Evolutionary conservation across 768 basidiomycete genomes (phyloP).

Genomic region (Agaricus sinodeliciosus): DNA sequence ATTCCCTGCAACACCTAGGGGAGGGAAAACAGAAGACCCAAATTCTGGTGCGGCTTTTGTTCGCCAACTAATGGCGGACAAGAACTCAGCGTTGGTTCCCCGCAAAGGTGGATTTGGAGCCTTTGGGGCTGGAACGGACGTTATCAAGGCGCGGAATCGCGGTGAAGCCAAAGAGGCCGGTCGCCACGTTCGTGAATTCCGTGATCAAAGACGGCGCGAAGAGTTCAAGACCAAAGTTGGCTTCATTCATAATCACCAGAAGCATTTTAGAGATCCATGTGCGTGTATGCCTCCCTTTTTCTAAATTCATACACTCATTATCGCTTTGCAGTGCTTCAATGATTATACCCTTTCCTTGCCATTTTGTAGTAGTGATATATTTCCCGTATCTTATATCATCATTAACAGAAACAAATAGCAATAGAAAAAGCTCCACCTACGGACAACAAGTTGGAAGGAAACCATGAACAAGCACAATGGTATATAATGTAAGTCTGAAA

Average conservation of each 20-base stretch:
- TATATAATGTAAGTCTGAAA: slow-evolving; percentile 12
- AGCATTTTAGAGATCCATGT: slow-evolving; percentile 78
- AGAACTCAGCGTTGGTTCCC: slow-evolving; percentile 80
- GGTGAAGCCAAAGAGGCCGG: slow-evolving; percentile 94
- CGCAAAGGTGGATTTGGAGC: slow-evolving; percentile 83
- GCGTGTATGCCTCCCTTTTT: slow-evolving; percentile 25
- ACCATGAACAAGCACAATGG: slow-evolving; percentile 2
- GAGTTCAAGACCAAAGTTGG: slow-evolving; percentile 81
- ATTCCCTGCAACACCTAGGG: slow-evolving; percentile 40
- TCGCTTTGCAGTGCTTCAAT: slow-evolving; percentile 25
- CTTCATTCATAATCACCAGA: slow-evolving; percentile 79
- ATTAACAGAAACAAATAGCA: slow-evolving; percentile 8
- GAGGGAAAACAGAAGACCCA: slow-evolving; percentile 46
- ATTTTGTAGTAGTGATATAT: not conserved
- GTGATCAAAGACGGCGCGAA: slow-evolving; percentile 73
- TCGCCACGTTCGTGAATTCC: slow-evolving; percentile 75
- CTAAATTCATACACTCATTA: not conserved
- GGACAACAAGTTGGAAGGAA: slow-evolving; percentile 2
- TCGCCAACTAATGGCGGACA: slow-evolving; percentile 71
- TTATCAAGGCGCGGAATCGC: slow-evolving; percentile 86
- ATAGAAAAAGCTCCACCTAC: not conserved
- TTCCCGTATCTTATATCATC: slow-evolving; percentile 12
- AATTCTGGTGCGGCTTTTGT: slow-evolving; percentile 75
- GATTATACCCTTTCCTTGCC: not conserved
- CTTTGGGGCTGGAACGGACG: slow-evolving; percentile 72